Evolutionary conservation across 345 rosid genomes (phyloP).

Genomic region (Lenwebbia sp.): DNA sequence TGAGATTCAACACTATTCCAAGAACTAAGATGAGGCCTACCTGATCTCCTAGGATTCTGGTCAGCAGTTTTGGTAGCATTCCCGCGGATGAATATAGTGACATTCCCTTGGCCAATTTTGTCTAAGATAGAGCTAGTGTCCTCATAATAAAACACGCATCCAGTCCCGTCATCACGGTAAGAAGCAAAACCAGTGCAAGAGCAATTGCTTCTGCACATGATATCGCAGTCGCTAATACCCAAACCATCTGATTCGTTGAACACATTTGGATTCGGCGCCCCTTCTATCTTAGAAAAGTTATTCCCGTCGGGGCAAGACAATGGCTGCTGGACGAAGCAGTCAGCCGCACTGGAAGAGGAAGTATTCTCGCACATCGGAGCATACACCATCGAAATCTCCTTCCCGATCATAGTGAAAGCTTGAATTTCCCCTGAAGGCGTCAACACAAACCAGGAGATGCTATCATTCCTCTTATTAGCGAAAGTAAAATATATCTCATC

Average conservation of each 20-base stretch:
- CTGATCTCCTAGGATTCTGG: background rate
- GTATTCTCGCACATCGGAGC: background rate
- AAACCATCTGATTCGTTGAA: background rate
- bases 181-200: constrained; percentile 2
- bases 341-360: background rate
- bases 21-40: background rate
- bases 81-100: background rate
- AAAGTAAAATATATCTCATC: background rate
- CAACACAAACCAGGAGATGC: constrained; percentile 4
- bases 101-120: background rate
- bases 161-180: background rate
- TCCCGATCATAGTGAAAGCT: background rate
- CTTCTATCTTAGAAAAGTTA: background rate
- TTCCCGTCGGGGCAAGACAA: background rate
- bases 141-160: background rate
- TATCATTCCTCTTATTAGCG: background rate
- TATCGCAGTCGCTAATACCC: constrained; percentile 6
- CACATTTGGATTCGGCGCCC: background rate
- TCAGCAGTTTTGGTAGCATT: background rate
- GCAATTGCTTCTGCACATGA: constrained; percentile 6
- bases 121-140: background rate
- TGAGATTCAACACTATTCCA: background rate
- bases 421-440: constrained; percentile 1
- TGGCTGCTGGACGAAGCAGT: background rate
- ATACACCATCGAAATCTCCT: background rate